A percentile compares a stretch with the other conserved stretches of the same genome.
Evolutionary conservation across 1,139 yeast genomes (phyloP).

Genomic region (Pichia sp.): DNA sequence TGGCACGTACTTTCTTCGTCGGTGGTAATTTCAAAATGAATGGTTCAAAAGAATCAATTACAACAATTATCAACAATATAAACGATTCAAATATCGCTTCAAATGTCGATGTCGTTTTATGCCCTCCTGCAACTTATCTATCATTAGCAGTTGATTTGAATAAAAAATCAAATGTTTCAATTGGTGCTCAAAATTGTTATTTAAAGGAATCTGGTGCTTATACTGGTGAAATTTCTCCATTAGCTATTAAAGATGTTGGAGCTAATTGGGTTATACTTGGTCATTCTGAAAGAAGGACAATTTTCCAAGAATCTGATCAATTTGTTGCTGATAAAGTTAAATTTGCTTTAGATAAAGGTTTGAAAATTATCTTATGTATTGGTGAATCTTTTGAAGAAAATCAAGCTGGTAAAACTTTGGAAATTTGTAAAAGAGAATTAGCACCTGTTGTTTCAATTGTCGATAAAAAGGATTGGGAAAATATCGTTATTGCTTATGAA

Average conservation of each 20-base stretch:
- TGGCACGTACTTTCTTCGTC: constrained; percentile 74
- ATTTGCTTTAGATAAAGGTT: constrained; percentile 83
- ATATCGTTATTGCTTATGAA: constrained; percentile 95
- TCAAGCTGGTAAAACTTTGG: constrained; percentile 77
- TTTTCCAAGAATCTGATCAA: constrained; percentile 85
- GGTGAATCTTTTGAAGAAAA: constrained; percentile 97
- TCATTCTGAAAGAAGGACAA: constrained; percentile 97
- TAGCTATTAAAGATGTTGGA: constrained; percentile 84
- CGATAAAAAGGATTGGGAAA: constrained; percentile 66
- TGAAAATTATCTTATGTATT: constrained; percentile 88
- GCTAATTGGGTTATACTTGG: constrained; percentile 95
- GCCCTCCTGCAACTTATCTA: constrained; percentile 95
- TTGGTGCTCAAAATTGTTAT: constrained; percentile 90
- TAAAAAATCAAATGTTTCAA: constrained; percentile 64
- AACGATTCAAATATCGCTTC: constrained; percentile 70
- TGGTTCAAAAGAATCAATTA: constrained; percentile 85
- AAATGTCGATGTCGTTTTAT: constrained; percentile 82
- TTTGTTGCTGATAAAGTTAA: constrained; percentile 91
- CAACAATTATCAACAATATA: constrained; percentile 73
- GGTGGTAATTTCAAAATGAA: constrained; percentile 99
- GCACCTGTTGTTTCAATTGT: constrained; percentile 79
- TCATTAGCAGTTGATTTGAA: constrained; percentile 62
- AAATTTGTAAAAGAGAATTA: constrained; percentile 84
- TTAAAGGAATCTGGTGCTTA: constrained; percentile 88
- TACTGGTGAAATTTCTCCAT: constrained; percentile 95